phyloP scores from a whole-genome alignment of 495 filamentous ascomycete species.

The Neurospora sp. region DNA sequence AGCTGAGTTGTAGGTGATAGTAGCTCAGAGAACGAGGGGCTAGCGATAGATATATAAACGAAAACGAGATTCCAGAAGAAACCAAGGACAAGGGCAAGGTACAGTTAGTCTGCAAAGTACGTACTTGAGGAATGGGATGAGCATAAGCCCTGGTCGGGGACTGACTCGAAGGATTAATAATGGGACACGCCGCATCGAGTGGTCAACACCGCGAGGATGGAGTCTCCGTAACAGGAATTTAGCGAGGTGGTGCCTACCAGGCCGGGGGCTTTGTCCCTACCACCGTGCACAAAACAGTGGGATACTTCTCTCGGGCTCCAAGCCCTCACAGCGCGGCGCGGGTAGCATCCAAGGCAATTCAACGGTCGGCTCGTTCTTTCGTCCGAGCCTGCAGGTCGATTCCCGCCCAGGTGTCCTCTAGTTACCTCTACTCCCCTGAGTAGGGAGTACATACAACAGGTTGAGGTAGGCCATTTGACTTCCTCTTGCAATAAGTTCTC shows the following conservation, averaged over 20 bases:
- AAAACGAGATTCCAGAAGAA: constrained; percentile 2
- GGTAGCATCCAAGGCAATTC: constrained; percentile 3
- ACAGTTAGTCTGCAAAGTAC: not conserved
- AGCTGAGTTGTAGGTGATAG: constrained; percentile 4
- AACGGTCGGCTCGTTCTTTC: constrained; percentile 27
- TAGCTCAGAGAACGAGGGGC: constrained; percentile 3
- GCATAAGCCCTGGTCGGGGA: constrained; percentile 9
- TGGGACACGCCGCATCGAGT: constrained; percentile 6
- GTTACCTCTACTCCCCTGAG: not conserved
- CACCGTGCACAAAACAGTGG: not conserved
- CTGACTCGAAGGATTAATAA: constrained; percentile 20
- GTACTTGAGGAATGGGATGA: constrained; percentile 5
- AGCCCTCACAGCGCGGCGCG: not conserved
- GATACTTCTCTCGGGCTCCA: constrained; percentile 9
- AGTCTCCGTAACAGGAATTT: not conserved
- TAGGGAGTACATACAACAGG: not conserved
- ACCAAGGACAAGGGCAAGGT: constrained; percentile 1
- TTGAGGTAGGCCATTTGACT: not conserved
- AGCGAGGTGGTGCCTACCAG: not conserved
- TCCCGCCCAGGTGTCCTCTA: not conserved
- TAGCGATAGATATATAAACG: constrained; percentile 3
- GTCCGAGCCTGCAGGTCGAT: constrained; percentile 19
- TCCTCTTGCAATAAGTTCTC: not conserved
- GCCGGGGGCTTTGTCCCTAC: not conserved
- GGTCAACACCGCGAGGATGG: constrained; percentile 2